A percentile compares a stretch with the other conserved stretches of the same genome.
These are phyloP conservation scores for Trametes cinnabarina DNA, from an alignment of 768 basidiomycete genomes.

Conservation along the genomic window DNA sequence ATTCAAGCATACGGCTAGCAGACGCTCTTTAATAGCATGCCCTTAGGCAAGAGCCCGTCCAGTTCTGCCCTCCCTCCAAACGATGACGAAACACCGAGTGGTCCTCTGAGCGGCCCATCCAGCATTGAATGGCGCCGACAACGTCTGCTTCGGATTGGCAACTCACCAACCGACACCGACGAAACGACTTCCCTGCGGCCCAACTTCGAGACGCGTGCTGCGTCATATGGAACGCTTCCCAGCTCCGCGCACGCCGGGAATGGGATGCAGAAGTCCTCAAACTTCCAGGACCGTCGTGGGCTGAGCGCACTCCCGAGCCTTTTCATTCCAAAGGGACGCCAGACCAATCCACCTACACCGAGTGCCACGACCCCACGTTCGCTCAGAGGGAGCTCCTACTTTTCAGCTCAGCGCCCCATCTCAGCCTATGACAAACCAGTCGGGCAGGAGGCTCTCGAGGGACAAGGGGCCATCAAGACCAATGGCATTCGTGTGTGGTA, in stretches of 20 bases:
- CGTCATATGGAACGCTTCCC: constrained; percentile 57
- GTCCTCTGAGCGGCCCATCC: constrained; percentile 49
- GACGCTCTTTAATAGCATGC: constrained; percentile 1
- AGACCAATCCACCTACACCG: constrained; percentile 37
- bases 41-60: constrained; percentile 7
- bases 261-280: constrained; percentile 15
- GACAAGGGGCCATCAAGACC: constrained; percentile 58
- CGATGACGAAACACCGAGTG: constrained; percentile 26
- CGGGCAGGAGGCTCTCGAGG: constrained; percentile 32
- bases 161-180: constrained; percentile 4
- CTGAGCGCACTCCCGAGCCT: constrained; percentile 39
- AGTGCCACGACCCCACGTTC: constrained; percentile 33
- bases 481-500: constrained; percentile 95
- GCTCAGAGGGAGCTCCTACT: constrained; percentile 29
- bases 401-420: constrained; percentile 58
- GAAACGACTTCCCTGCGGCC: constrained; percentile 27
- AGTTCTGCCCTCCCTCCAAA: neutral
- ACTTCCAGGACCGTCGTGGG: constrained; percentile 35
- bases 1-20: neutral
- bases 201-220: constrained; percentile 20
- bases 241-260: constrained; percentile 10
- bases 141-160: constrained; percentile 56
- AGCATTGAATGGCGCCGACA: constrained; percentile 60
- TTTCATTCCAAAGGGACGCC: constrained; percentile 28
- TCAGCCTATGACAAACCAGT: constrained; percentile 66